Percentiles rank a stretch among this genome's conserved stretches.
Conservation (phyloP, 306 rosid species). For the Pyrus communis region DNA sequence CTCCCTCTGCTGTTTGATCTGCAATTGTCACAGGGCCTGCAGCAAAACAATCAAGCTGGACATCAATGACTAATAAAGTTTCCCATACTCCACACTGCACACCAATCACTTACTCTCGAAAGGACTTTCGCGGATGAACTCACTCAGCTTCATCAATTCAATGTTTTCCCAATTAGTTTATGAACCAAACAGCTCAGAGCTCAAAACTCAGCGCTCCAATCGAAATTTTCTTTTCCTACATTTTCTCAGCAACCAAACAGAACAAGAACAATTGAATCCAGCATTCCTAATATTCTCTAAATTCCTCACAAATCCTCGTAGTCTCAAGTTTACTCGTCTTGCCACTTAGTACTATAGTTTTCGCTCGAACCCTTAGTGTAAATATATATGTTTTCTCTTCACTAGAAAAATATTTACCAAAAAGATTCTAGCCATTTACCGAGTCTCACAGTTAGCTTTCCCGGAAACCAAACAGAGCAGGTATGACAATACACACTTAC, state of each 20-base stretch:
- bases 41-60: not conserved
- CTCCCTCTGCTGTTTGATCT: conserved; percentile 82
- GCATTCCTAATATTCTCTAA: not conserved
- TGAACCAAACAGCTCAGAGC: not conserved
- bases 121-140: not conserved
- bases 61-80: not conserved
- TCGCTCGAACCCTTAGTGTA: too few relatives aligned
- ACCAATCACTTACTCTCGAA: not conserved
- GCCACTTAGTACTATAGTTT: too few relatives aligned
- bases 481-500: not conserved
- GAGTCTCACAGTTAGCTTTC: not conserved
- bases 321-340: not conserved
- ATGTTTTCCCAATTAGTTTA: not conserved
- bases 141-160: not conserved
- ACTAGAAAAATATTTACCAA: not conserved
- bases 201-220: not conserved
- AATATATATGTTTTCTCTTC: too few relatives aligned
- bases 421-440: not conserved
- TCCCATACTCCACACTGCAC: not conserved
- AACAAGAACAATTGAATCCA: not conserved
- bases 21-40: conserved; percentile 95
- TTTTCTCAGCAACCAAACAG: not conserved
- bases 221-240: not conserved
- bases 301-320: not conserved
- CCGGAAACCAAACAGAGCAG: conserved; percentile 14